Percentiles rank a stretch among this genome's conserved stretches.
phyloP scores from a whole-genome alignment of 352 stramenopile species.

The Aphanomyces astaci region DNA sequence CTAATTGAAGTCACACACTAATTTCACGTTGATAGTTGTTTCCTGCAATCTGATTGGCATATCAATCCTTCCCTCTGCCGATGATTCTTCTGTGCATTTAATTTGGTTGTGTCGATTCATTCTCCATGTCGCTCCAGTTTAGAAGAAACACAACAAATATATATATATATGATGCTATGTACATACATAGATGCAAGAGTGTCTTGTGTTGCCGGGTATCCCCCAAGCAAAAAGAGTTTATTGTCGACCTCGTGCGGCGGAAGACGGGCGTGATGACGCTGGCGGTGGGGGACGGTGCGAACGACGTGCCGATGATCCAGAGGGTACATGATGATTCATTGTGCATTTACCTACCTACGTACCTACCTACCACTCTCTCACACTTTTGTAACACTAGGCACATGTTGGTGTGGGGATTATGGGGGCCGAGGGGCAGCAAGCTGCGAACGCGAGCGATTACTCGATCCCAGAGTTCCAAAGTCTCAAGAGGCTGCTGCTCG shows the following conservation, averaged over 20 bases:
- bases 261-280: slow-evolving; percentile 52
- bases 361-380: too few species aligned
- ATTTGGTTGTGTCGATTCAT: too few species aligned
- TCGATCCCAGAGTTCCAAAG: slow-evolving; percentile 83
- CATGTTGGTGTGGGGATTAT: slow-evolving; percentile 60
- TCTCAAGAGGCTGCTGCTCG: slow-evolving; percentile 73
- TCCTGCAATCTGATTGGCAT: too few species aligned
- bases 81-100: too few species aligned
- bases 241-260: slow-evolving; percentile 88
- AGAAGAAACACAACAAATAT: too few species aligned
- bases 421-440: slow-evolving; percentile 68
- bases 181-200: slow-evolving; percentile 76
- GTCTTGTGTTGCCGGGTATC: slow-evolving; percentile 95
- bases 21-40: too few species aligned
- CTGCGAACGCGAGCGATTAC: slow-evolving; percentile 85
- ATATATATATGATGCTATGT: too few species aligned
- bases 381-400: slow-evolving; percentile 25
- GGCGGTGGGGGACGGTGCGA: slow-evolving; percentile 84
- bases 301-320: slow-evolving; percentile 92
- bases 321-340: slow-evolving; percentile 29
- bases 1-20: too few species aligned
- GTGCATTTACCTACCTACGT: too few species aligned
- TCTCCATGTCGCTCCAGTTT: too few species aligned
- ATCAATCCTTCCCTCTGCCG: too few species aligned
- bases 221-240: slow-evolving; percentile 95